Conservation (phyloP, 331 rosid genomes). For the Rhamnella rubrinervis region DNA sequence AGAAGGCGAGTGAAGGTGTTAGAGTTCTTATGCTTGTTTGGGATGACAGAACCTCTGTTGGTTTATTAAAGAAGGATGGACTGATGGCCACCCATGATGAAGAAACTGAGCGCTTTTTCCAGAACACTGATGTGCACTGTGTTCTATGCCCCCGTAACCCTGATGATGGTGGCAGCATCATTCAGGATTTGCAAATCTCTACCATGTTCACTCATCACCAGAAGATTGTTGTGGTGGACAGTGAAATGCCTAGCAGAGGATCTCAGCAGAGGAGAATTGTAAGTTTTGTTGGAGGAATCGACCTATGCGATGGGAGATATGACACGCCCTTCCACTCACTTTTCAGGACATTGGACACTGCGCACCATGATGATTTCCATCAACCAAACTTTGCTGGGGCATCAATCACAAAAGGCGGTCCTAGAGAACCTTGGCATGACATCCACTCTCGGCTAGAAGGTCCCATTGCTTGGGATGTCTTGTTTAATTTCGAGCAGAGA, state of each 20-base stretch:
- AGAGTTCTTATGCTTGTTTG: constrained; percentile 85
- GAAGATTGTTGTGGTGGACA: constrained; percentile 91
- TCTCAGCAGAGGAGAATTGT: constrained; percentile 67
- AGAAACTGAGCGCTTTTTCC: constrained; percentile 62
- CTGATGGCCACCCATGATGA: constrained; percentile 96
- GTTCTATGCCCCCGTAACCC: constrained; percentile 97
- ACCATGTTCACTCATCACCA: constrained; percentile 99
- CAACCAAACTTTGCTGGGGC: constrained; percentile 85
- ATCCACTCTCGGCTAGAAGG: constrained; percentile 95
- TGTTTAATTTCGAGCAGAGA: constrained; percentile 89
- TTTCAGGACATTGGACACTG: constrained; percentile 85
- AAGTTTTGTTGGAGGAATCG: constrained; percentile 94
- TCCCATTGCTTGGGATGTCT: constrained; percentile 96
- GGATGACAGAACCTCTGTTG: constrained; percentile 93
- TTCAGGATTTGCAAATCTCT: constrained; percentile 71
- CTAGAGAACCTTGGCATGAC: constrained; percentile 99
- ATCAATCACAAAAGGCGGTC: constrained; percentile 83
- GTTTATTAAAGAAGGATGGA: constrained; percentile 77
- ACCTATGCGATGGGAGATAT: constrained; percentile 93
- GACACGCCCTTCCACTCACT: constrained; percentile 87
- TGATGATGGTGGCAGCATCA: constrained; percentile 76
- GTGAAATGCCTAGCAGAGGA: constrained; percentile 55
- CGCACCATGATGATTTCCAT: constrained; percentile 89
- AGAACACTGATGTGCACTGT: constrained; percentile 66
- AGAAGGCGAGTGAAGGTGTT: constrained; percentile 89